Base-by-base conservation (phyloP, 495 filamentous ascomycete genomes). In the Podospora conica region DNA sequence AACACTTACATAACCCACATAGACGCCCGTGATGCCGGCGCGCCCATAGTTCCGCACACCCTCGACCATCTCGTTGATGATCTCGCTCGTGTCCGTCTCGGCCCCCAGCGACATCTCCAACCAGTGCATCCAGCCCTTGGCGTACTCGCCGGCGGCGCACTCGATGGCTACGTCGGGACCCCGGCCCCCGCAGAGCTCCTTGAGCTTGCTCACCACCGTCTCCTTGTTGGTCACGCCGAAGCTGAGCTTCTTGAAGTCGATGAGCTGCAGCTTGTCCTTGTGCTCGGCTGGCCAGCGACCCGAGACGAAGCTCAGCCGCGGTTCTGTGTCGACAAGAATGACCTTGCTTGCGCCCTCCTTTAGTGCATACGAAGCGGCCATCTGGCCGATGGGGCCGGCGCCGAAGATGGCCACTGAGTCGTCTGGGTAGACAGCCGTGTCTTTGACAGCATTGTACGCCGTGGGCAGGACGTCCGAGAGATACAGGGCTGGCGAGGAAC, bases 341-440 rank as follows among this genome's bases (percentile, higher is more conserved):
- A 96, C 83, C 64, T 91, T 85, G 57, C 74, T 81, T 15, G 91
- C 93, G 3, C 91, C 91, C 63, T 91, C 86, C 12, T 84, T 77
- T 61, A 91, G 81, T 15, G 87, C 83, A 76, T 91, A 96, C 20
- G 90, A 80, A 2, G 87, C 90, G 20, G 78, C 80, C 89, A 96
- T 93, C 74, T 94, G 87, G 0, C 93, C 93, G 69, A 96, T 90
- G 9, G 87, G 87, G 3, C 90, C 86, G 20, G 84, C 85, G 15
- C 92, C 91, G 83, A 92, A 96, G 68, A 96, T 88, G 53, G 90
- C 91, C 9, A 96, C 91, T n/a, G 85, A 77, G 65, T 94, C 90
- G 15, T 86, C 88, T 29, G 90, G 82, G 60, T 90, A 84, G 10
- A 96, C 92, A 7, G 88, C 90, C 0, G 92, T 94, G 71, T 94